phyloP scores from a whole-genome alignment of 148 eudicot genomes.

The Amaranthus cruentus region DNA sequence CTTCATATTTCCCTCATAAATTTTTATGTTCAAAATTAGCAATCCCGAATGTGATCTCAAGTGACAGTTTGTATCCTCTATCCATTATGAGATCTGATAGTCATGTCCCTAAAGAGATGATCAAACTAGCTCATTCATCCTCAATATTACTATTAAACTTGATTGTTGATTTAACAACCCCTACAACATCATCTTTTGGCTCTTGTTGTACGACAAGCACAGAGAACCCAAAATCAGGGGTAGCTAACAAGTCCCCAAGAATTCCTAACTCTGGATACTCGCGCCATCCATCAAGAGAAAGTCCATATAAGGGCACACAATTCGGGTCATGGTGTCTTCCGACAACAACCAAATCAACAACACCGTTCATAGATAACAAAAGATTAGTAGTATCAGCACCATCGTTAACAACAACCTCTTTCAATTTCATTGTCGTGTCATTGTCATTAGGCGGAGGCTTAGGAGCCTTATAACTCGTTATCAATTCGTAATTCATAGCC shows the following conservation, averaged over 20 bases:
- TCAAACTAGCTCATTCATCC: no score
- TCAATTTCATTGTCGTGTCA: constrained; percentile 1
- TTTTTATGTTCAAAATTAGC: no score
- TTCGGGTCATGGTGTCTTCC: constrained; percentile 31
- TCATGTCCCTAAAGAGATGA: no score
- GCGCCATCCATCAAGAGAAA: constrained; percentile 26
- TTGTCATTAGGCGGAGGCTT: not conserved
- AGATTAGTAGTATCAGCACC: constrained; percentile 26
- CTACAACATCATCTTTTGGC: not conserved
- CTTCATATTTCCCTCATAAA: no score
- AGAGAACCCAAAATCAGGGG: constrained; percentile 27
- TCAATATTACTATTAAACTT: no score
- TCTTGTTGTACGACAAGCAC: constrained; percentile 32
- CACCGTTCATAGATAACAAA: constrained; percentile 20
- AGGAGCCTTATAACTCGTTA: constrained; percentile 9
- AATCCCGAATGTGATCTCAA: no score
- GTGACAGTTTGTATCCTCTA: no score
- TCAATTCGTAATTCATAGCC: constrained; percentile 14
- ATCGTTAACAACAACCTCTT: constrained; percentile 25
- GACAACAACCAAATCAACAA: constrained; percentile 27
- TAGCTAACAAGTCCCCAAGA: constrained; percentile 31
- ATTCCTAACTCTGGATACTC: constrained; percentile 38
- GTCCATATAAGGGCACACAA: constrained; percentile 17
- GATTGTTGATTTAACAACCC: not conserved
- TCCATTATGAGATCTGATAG: no score